phyloP scores from a whole-genome alignment of 768 basidiomycete species.

The Cyclocybe aegerita region DNA sequence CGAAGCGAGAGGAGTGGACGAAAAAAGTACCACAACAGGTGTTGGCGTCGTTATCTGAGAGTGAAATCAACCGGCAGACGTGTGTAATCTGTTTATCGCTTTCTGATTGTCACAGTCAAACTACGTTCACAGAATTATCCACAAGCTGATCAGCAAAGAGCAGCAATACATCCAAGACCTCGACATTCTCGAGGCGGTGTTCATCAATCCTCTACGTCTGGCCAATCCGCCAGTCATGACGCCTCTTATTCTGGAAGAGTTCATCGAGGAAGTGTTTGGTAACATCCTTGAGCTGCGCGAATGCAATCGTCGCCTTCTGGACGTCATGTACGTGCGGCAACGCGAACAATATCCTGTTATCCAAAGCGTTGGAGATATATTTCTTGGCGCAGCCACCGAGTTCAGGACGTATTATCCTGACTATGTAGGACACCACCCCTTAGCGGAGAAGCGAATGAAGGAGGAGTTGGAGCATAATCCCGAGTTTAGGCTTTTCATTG shows the following conservation, averaged over 20 bases:
- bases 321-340: conserved; percentile 83
- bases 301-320: conserved; percentile 77
- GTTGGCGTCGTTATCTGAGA: conserved; percentile 55
- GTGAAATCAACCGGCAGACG: conserved; percentile 85
- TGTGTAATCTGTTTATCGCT: conserved; percentile 21
- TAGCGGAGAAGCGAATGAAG: conserved; percentile 83
- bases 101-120: not conserved
- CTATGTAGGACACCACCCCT: conserved; percentile 83
- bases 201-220: conserved; percentile 45
- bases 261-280: conserved; percentile 85
- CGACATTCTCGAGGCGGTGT: conserved; percentile 74
- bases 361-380: conserved; percentile 83
- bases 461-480: conserved; percentile 84
- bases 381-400: conserved; percentile 82
- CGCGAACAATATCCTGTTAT: conserved; percentile 84
- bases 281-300: conserved; percentile 85
- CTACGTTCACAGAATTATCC: conserved; percentile 57
- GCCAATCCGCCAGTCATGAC: conserved; percentile 47
- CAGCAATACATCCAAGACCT: conserved; percentile 89
- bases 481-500: conserved; percentile 81
- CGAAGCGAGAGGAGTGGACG: conserved; percentile 49
- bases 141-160: conserved; percentile 88
- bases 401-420: conserved; percentile 83
- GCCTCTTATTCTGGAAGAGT: conserved; percentile 65
- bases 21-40: conserved; percentile 43